Conservation (phyloP, 1,284 basidiomycete species). For the Apiotrichum montevideense region DNA sequence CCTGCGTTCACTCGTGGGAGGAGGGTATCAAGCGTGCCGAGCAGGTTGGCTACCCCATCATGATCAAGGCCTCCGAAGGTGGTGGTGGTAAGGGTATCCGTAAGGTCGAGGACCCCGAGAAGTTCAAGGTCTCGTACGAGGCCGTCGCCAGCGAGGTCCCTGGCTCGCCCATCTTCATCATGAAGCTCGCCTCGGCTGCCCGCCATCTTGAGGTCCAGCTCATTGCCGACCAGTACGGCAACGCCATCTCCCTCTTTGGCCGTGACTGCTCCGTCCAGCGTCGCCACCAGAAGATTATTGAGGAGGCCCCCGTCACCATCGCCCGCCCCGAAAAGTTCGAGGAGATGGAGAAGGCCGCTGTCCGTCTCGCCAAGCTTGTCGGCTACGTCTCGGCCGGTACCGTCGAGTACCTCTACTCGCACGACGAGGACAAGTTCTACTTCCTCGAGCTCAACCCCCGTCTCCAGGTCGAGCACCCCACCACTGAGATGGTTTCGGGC, state of each 20-base stretch:
- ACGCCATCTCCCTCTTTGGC: constrained; percentile 97
- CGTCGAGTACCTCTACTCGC: constrained; percentile 97
- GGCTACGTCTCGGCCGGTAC: constrained; percentile 99
- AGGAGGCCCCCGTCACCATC: constrained; percentile 98
- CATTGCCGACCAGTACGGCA: constrained; percentile 98
- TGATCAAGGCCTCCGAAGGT: constrained; percentile 99
- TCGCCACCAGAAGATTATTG: constrained; percentile 99
- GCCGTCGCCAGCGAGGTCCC: constrained; percentile 96
- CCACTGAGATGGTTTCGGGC: constrained; percentile 98
- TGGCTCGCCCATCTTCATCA: constrained; percentile 98
- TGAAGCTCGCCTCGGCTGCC: constrained; percentile 97
- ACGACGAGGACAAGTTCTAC: constrained; percentile 86
- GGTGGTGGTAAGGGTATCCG: constrained; percentile 98
- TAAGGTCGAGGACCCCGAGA: constrained; percentile 76
- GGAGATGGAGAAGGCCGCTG: constrained; percentile 97
- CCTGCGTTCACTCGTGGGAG: constrained; percentile 85
- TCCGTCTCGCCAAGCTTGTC: constrained; percentile 93
- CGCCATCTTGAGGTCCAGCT: constrained; percentile 98
- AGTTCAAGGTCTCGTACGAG: constrained; percentile 88
- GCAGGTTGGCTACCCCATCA: constrained; percentile 91
- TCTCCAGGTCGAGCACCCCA: constrained; percentile 98
- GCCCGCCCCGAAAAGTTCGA: constrained; percentile 85
- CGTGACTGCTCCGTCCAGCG: constrained; percentile 99
- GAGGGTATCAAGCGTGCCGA: constrained; percentile 79
- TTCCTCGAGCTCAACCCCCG: constrained; percentile 99